Conservation (phyloP, 306 rosid genomes). For the Heteromeles arbutifolia region DNA sequence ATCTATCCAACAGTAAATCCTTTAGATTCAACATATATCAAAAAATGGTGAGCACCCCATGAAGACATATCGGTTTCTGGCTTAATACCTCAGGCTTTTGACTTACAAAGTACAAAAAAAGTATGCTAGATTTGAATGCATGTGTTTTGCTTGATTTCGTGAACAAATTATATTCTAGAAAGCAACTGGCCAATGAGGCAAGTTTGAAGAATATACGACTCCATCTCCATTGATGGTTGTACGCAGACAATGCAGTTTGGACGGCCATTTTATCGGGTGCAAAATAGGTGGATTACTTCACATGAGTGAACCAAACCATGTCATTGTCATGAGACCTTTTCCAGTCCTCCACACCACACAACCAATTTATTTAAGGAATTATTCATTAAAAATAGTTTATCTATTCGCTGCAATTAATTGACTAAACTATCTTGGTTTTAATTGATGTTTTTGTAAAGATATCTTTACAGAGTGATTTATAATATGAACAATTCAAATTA, state of each 20-base stretch:
- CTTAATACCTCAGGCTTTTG: neutral
- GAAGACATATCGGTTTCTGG: neutral
- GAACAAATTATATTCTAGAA: neutral
- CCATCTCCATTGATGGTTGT: neutral
- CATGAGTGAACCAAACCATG: neutral
- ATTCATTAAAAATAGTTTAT: too few relatives aligned
- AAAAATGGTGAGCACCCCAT: neutral
- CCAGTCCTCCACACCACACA: too few relatives aligned
- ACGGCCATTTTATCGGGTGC: neutral
- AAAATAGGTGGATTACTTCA: neutral
- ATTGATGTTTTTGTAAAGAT: too few relatives aligned
- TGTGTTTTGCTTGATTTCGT: neutral
- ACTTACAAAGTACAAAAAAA: neutral
- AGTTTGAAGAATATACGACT: neutral
- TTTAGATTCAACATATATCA: neutral
- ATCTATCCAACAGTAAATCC: too few relatives aligned
- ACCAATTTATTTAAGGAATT: too few relatives aligned
- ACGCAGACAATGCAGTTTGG: neutral
- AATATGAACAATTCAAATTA: too few relatives aligned
- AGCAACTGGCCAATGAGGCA: neutral
- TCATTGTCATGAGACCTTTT: neutral
- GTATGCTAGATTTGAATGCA: neutral
- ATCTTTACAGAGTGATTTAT: too few relatives aligned
- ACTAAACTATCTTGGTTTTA: too few relatives aligned
- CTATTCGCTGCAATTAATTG: too few relatives aligned